phyloP scores from a whole-genome alignment of 2,329 filamentous ascomycete genomes.

The Colletotrichum sansevieriae region DNA sequence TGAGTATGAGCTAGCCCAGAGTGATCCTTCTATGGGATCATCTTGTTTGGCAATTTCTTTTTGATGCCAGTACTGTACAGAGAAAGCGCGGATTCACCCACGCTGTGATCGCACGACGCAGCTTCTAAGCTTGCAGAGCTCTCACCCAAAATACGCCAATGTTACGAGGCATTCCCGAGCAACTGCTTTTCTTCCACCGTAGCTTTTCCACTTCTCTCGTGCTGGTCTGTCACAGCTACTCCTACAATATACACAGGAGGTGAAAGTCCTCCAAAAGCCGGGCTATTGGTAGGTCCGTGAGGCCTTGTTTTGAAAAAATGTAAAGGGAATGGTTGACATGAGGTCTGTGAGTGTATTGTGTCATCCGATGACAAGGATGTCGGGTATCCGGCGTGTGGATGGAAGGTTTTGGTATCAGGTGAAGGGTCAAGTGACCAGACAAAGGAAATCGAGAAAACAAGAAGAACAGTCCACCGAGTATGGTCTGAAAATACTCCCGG shows the following conservation, averaged over 20 bases:
- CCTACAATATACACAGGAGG: constrained; percentile 40
- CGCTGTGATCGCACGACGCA: constrained; percentile 30
- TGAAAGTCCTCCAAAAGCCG: constrained; percentile 35
- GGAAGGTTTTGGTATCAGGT: constrained; percentile 40
- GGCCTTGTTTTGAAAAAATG: constrained; percentile 36
- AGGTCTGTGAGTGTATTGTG: constrained; percentile 39
- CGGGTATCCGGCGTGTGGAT: constrained; percentile 39
- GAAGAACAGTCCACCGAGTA: constrained; percentile 28
- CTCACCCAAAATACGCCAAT: constrained; percentile 29
- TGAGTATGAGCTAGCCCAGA: constrained; percentile 41
- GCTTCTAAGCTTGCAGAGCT: constrained; percentile 41
- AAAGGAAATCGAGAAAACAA: constrained; percentile 38
- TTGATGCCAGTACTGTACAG: constrained; percentile 40
- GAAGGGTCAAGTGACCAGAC: constrained; percentile 40
- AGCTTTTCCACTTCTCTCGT: constrained; percentile 31
- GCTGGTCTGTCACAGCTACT: constrained; percentile 32
- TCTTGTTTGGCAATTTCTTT: constrained; percentile 34
- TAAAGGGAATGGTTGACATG: constrained; percentile 37
- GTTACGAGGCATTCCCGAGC: constrained; percentile 38
- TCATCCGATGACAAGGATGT: constrained; percentile 41
- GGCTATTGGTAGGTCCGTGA: constrained; percentile 31
- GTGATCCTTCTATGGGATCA: constrained; percentile 33
- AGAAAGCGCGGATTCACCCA: constrained; percentile 39
- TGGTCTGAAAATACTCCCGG: constrained; percentile 29
- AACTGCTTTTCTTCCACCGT: constrained; percentile 40